Base-by-base conservation (phyloP, 306 rosid species). In the Rosa multiflora region DNA sequence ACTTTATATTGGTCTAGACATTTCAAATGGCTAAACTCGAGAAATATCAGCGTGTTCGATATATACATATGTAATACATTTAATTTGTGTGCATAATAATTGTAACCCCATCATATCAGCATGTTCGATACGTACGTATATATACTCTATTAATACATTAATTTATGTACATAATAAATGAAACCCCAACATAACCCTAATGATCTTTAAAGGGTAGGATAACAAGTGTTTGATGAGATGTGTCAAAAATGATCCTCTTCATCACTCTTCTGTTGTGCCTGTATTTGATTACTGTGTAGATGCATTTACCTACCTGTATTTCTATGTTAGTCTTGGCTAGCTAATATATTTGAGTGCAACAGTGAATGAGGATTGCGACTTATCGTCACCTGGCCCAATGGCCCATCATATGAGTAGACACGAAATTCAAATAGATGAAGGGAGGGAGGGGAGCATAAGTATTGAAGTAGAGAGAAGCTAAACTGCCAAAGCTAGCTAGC, bases 341-440 rank as follows among this genome's bases (percentile, higher is more conserved):
- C 9, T 35, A 9, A 40, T 6, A 40, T 7, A 17, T 67, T 67
- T 18, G 26, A 67, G 72, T 67, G 47, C 43, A 42, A 39, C 49
- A 81, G 88, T 82, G 80, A 84, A 77, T 80, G 70, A 73, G 81
- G 90, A 87, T 81, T 77, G 86, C 63, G 93, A 89, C 85, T 29
- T 48, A 83, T 84, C 86, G 42, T 73, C 42, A 81, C 67, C 79
- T 85, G 82, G 87, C 44, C 85, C 86, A 85, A 77, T 85, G 82
- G 87, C 44, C 85, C 86, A 85, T 85, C 81, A 83, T 85, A 78
- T 83, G 87, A 71, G 35, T 69, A 64, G 86, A 82, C 87, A 83
- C 78, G 80, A 84, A 87, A 79, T 82, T 86, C 72, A 67, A 67
- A 40, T 40, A 35, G 71, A 42, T 39, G 71, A 67, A 67, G 71